phyloP scores from a whole-genome alignment of 2,329 filamentous ascomycete genomes.

The Fusarium begoniae region DNA sequence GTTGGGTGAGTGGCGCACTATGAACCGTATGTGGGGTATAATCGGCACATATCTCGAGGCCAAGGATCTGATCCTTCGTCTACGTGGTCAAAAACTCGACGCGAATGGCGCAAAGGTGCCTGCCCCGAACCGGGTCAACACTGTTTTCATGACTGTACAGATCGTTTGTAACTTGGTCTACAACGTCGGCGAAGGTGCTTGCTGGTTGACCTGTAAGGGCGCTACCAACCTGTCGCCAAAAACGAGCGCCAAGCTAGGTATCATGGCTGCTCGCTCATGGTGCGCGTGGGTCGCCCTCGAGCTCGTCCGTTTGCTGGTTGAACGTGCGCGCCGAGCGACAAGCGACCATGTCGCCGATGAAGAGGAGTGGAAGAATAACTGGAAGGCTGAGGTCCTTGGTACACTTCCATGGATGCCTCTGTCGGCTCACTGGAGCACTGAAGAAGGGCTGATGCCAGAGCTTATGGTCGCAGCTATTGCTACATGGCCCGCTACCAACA shows the following conservation, averaged over 20 bases:
- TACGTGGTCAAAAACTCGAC: slow-evolving; percentile 48
- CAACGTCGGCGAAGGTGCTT: slow-evolving; percentile 84
- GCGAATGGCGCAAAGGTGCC: slow-evolving; percentile 44
- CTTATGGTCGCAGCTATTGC: slow-evolving; percentile 53
- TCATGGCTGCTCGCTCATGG: slow-evolving; percentile 85
- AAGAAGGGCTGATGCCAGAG: slow-evolving; percentile 64
- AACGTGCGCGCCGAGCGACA: slow-evolving; percentile 53
- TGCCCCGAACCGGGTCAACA: slow-evolving; percentile 51
- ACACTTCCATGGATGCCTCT: slow-evolving; percentile 83
- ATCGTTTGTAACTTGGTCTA: slow-evolving; percentile 74
- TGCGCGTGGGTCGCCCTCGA: slow-evolving; percentile 80
- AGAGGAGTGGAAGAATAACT: slow-evolving; percentile 58
- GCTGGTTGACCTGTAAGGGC: slow-evolving; percentile 78
- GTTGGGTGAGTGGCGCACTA: slow-evolving; percentile 76
- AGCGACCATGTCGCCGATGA: slow-evolving; percentile 47
- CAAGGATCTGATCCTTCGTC: slow-evolving; percentile 54
- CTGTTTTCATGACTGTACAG: slow-evolving; percentile 70
- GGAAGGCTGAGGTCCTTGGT: slow-evolving; percentile 73
- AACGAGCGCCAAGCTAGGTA: slow-evolving; percentile 68
- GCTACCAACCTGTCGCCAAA: slow-evolving; percentile 68
- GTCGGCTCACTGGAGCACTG: slow-evolving; percentile 83
- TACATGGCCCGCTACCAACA: slow-evolving; percentile 55
- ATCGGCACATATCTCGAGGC: slow-evolving; percentile 78
- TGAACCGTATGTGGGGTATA: slow-evolving; percentile 79
- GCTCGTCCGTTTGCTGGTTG: slow-evolving; percentile 69